Evolutionary conservation across 805 yeast species (phyloP).

Genomic region (Ogataea saltuana): DNA sequence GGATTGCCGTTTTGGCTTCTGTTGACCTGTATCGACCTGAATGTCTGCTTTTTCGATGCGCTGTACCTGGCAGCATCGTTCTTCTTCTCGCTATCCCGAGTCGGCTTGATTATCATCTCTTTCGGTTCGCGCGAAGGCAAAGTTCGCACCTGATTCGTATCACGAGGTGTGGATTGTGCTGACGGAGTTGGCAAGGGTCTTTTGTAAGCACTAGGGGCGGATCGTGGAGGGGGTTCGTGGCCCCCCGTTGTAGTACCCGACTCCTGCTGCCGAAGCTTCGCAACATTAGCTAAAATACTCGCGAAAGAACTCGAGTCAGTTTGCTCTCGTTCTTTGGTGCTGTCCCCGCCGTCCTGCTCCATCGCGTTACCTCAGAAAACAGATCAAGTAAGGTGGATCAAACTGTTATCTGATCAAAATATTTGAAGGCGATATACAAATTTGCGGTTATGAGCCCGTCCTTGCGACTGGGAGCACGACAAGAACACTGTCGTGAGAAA

Average conservation of each 20-base stretch:
- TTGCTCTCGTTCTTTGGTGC: not conserved
- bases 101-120: conserved; percentile 19
- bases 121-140: conserved; percentile 7
- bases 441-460: not conserved
- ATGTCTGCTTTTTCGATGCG: conserved; percentile 25
- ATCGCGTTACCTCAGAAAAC: not conserved
- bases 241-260: conserved; percentile 5
- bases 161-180: not conserved
- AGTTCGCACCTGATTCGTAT: conserved; percentile 1
- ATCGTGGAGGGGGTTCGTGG: not conserved
- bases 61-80: conserved; percentile 20
- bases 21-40: conserved; percentile 52
- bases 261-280: conserved; percentile 52
- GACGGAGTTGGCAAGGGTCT: not conserved
- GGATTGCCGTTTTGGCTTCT: conserved; percentile 76
- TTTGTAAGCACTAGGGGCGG: not conserved
- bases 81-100: conserved; percentile 17
- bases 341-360: not conserved
- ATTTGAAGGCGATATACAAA: too few relatives aligned
- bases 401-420: too few relatives aligned
- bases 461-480: not conserved
- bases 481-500: not conserved
- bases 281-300: conserved; percentile 69
- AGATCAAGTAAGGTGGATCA: not conserved
- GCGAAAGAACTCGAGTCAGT: conserved; percentile 60